phyloP scores from a whole-genome alignment of 306 rosid genomes.

The Rosa chinensis region DNA sequence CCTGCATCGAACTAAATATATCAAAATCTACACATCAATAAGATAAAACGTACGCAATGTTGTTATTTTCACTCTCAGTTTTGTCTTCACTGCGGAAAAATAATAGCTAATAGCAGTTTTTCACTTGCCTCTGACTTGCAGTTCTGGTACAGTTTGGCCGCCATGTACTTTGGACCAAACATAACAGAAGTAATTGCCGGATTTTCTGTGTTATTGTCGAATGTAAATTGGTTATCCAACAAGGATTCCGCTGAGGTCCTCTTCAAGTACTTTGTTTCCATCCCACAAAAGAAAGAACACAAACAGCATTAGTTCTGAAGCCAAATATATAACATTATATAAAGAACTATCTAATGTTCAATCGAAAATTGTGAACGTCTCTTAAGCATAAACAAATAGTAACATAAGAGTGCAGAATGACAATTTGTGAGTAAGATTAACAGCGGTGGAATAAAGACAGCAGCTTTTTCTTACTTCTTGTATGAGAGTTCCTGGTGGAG shows the following conservation, averaged over 20 bases:
- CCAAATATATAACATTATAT: neutral
- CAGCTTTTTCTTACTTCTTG: constrained; percentile 21
- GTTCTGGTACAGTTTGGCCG: constrained; percentile 16
- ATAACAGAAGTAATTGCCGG: constrained; percentile 17
- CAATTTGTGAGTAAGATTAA: neutral
- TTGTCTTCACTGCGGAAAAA: neutral
- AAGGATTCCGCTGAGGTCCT: constrained; percentile 23
- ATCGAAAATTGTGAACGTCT: neutral
- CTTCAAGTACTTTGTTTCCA: constrained; percentile 24
- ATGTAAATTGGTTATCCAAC: constrained; percentile 17
- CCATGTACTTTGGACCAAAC: constrained; percentile 27
- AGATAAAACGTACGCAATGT: neutral
- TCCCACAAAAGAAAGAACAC: neutral
- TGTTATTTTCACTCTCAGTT: neutral
- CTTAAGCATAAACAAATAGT: too few species aligned
- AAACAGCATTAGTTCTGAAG: neutral
- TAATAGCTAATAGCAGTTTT: neutral
- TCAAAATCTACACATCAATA: neutral
- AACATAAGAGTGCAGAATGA: neutral
- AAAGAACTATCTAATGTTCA: neutral
- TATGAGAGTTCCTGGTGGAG: constrained; percentile 25
- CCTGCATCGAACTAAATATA: constrained; percentile 21
- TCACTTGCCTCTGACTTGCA: constrained; percentile 26
- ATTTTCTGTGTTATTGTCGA: constrained; percentile 5
- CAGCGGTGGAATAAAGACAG: neutral